phyloP scores from a whole-genome alignment of 2,329 filamentous ascomycete species.

The Fusarium torulosum region DNA sequence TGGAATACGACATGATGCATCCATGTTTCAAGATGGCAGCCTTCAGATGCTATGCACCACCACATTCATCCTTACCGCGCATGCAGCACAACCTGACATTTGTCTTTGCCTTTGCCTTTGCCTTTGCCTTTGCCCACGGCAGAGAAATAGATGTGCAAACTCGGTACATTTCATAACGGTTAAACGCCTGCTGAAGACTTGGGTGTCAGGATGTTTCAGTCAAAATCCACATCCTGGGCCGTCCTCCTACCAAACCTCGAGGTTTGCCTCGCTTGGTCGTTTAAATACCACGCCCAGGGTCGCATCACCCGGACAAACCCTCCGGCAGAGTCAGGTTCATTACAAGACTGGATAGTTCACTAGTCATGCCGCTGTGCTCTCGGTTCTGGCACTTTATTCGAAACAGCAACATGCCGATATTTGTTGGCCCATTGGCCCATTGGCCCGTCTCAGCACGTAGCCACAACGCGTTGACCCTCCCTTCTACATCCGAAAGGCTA shows the following conservation, averaged over 20 bases:
- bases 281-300: slow-evolving; percentile 24
- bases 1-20: slow-evolving; percentile 20
- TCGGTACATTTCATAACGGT: background rate
- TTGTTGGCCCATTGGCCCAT: background rate
- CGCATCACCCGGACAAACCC: slow-evolving; percentile 17
- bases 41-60: slow-evolving; percentile 13
- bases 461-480: slow-evolving; percentile 12
- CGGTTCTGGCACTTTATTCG: slow-evolving; percentile 5
- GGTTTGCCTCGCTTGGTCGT: slow-evolving; percentile 9
- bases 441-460: background rate
- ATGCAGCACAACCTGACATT: background rate
- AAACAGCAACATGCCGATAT: background rate
- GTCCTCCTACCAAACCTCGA: slow-evolving; percentile 2
- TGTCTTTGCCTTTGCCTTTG: background rate
- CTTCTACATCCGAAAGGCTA: slow-evolving; percentile 18
- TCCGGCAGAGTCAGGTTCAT: slow-evolving; percentile 28
- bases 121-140: background rate
- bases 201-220: slow-evolving; percentile 29
- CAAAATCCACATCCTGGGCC: slow-evolving; percentile 9
- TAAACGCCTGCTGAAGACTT: slow-evolving; percentile 11
- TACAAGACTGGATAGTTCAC: slow-evolving; percentile 2
- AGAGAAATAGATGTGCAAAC: background rate
- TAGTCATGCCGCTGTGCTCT: slow-evolving; percentile 17
- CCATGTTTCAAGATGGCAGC: slow-evolving; percentile 30
- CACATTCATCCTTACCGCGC: slow-evolving; percentile 2